These are phyloP conservation scores for Backusella westeae DNA, from an alignment of 192 early-diverging fungal genomes.

Conservation along the genomic window DNA sequence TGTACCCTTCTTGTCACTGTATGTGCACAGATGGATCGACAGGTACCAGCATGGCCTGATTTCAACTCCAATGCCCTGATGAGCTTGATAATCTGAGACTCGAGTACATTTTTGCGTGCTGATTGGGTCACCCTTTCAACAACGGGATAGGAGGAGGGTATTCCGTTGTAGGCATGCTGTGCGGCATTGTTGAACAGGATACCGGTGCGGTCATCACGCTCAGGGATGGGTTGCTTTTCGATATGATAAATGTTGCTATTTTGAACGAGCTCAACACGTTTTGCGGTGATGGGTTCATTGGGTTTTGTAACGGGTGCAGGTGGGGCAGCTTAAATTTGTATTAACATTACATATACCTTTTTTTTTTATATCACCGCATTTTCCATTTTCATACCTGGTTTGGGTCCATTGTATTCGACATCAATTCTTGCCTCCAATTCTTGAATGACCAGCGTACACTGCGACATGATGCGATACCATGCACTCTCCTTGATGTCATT, in stretches of 20 bases:
- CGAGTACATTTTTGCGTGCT: neutral
- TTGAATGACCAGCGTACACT: constrained; percentile 9
- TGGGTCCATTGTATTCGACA: constrained; percentile 17
- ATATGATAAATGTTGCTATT: neutral
- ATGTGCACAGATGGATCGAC: neutral
- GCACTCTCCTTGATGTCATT: neutral
- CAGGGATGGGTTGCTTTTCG: neutral
- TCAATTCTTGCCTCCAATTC: constrained; percentile 12
- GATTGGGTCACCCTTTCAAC: neutral
- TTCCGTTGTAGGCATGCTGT: neutral
- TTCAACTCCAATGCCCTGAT: neutral
- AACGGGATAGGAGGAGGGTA: neutral
- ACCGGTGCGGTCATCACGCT: constrained; percentile 9
- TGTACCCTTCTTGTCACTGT: constrained; percentile 4
- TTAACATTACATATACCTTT: neutral
- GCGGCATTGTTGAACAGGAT: neutral
- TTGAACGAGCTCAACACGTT: neutral
- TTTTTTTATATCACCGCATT: neutral
- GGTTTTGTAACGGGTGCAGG: neutral
- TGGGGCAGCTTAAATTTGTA: neutral
- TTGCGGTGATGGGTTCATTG: neutral
- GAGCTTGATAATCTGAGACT: neutral
- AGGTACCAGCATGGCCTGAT: neutral
- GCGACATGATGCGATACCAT: constrained; percentile 13
- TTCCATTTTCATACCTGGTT: neutral